These are phyloP conservation scores for Ascomycota sp. DNA, from an alignment of 2,329 filamentous ascomycete species.

Conservation along the genomic window DNA sequence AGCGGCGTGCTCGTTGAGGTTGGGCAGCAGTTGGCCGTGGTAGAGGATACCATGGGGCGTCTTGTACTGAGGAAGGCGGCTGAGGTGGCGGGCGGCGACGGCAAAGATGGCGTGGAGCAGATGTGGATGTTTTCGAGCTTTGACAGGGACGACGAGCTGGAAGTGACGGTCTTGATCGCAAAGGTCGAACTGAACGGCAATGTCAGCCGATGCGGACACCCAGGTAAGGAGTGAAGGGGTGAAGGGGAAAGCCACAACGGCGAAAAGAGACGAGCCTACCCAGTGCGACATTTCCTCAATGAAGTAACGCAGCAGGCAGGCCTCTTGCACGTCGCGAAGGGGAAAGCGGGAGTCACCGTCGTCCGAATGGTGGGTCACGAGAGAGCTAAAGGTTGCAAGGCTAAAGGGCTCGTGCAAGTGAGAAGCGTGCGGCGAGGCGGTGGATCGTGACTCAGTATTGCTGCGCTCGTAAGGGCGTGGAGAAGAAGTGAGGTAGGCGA, in stretches of 20 bases:
- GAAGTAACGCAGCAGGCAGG: constrained; percentile 17
- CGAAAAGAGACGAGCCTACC: constrained; percentile 6
- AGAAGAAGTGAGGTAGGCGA: constrained; percentile 1
- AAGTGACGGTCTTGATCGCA: constrained; percentile 19
- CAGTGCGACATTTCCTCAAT: constrained; percentile 18
- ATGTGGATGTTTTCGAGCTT: constrained; percentile 14
- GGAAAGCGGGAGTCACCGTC: constrained; percentile 8
- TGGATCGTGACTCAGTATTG: background rate
- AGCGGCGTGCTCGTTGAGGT: constrained; percentile 15
- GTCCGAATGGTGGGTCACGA: background rate
- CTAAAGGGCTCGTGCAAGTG: background rate
- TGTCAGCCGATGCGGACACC: constrained; percentile 1
- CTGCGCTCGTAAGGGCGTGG: background rate
- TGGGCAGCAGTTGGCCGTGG: constrained; percentile 14
- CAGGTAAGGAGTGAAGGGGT: accelerated
- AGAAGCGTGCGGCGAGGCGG: background rate
- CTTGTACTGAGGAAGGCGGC: constrained; percentile 16
- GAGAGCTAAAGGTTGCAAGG: background rate
- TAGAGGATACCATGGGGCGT: constrained; percentile 14
- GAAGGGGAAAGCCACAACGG: background rate
- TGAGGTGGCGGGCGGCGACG: constrained; percentile 16
- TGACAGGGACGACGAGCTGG: constrained; percentile 15
- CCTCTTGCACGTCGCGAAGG: constrained; percentile 14
- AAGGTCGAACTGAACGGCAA: constrained; percentile 13
- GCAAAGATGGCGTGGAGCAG: constrained; percentile 19